Conservation (phyloP, 2,329 filamentous ascomycete genomes). For the Colletotrichum sp. region DNA sequence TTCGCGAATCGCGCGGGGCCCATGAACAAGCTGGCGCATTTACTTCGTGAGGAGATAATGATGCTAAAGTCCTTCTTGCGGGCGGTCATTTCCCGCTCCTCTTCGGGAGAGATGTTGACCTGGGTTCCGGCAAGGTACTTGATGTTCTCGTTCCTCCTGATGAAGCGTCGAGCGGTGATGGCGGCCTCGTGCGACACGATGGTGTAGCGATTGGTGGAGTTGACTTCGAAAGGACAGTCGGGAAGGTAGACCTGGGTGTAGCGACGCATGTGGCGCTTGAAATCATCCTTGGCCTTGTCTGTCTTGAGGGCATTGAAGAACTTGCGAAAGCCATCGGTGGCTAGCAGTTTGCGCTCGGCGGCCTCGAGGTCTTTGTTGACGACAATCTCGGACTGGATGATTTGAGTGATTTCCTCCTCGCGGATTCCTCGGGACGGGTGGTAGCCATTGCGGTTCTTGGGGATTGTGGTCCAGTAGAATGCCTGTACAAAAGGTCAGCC, state of each 20-base stretch:
- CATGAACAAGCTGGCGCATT: constrained; percentile 89
- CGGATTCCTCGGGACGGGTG: constrained; percentile 81
- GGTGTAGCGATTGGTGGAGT: constrained; percentile 91
- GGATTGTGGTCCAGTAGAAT: constrained; percentile 95
- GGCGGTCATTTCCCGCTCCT: constrained; percentile 81
- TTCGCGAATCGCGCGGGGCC: constrained; percentile 96
- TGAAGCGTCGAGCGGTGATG: constrained; percentile 79
- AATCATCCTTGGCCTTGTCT: constrained; percentile 81
- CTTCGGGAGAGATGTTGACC: constrained; percentile 89
- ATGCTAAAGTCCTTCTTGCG: constrained; percentile 96
- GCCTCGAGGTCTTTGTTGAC: constrained; percentile 73
- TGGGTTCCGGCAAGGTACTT: constrained; percentile 92
- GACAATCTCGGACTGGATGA: constrained; percentile 71
- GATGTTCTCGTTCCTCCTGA: constrained; percentile 83
- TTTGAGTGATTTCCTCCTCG: constrained; percentile 65
- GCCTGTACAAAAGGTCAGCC: constrained; percentile 58
- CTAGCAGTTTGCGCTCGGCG: constrained; percentile 76
- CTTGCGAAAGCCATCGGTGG: constrained; percentile 74
- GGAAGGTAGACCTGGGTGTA: constrained; percentile 94
- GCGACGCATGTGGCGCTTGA: constrained; percentile 82
- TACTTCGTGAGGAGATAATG: constrained; percentile 90
- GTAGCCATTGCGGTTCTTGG: constrained; percentile 91
- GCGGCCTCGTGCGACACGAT: constrained; percentile 89
- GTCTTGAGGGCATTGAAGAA: constrained; percentile 73
- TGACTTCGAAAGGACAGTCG: constrained; percentile 93